Evolutionary conservation across 2,329 filamentous ascomycete species (phyloP).

Genomic region (Claviceps arundinis): DNA sequence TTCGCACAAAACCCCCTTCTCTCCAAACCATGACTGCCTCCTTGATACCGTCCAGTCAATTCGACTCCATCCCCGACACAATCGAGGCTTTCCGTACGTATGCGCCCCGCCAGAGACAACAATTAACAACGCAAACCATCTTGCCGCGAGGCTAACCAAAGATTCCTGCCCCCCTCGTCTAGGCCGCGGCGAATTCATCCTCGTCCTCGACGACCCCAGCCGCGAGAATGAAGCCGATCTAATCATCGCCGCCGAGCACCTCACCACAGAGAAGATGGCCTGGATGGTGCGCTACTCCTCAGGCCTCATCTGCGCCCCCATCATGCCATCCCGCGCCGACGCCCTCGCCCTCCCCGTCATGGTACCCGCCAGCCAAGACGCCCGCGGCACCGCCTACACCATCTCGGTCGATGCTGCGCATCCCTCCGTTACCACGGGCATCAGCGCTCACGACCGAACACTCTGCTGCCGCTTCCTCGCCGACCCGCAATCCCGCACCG

Average conservation of each 20-base stretch:
- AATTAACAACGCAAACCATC: no score
- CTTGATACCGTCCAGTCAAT: constrained; percentile 37
- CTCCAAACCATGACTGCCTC: constrained; percentile 32
- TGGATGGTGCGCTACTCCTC: constrained; percentile 90
- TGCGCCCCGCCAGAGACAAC: not conserved
- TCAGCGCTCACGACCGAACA: constrained; percentile 76
- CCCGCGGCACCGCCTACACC: constrained; percentile 85
- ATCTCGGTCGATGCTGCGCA: constrained; percentile 72
- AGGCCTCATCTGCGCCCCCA: constrained; percentile 81
- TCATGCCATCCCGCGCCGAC: constrained; percentile 55
- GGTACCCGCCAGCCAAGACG: constrained; percentile 64
- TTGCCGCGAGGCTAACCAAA: not conserved
- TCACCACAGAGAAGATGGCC: constrained; percentile 84
- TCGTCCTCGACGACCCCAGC: constrained; percentile 82
- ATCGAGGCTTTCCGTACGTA: constrained; percentile 50
- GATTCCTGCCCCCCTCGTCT: not conserved
- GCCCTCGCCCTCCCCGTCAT: constrained; percentile 76
- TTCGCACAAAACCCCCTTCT: not conserved
- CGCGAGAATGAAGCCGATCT: constrained; percentile 98
- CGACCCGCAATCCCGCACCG: constrained; percentile 40
- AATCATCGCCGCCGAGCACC: constrained; percentile 76
- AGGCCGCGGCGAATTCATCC: constrained; percentile 81
- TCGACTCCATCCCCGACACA: constrained; percentile 52
- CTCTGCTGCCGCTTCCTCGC: constrained; percentile 71
- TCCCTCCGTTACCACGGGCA: constrained; percentile 69